Percentiles rank a stretch among this genome's conserved stretches.
These are phyloP conservation scores for Beauveria caledonica DNA, from an alignment of 2,329 filamentous ascomycete genomes.

Conservation along the genomic window DNA sequence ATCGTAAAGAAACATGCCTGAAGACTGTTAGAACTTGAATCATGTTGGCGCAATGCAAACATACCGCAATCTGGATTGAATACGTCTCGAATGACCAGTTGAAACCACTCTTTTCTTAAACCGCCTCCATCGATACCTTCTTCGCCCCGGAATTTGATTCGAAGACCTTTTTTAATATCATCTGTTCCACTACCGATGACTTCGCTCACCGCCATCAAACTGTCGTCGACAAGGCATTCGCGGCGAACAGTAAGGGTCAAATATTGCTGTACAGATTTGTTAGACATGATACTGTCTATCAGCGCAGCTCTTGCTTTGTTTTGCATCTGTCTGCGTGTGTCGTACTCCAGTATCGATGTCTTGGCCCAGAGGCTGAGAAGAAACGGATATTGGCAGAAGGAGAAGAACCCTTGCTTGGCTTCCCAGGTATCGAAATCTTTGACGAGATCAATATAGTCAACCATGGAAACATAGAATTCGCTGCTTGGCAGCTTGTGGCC, in stretches of 20 bases:
- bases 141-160: conserved; percentile 79
- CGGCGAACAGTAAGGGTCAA: conserved; percentile 69
- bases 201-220: conserved; percentile 74
- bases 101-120: conserved; percentile 88
- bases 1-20: conserved; percentile 87
- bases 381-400: conserved; percentile 89
- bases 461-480: conserved; percentile 78
- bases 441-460: conserved; percentile 80
- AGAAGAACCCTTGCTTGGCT: conserved; percentile 61
- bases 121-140: conserved; percentile 89
- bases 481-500: conserved; percentile 69
- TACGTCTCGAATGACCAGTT: conserved; percentile 78
- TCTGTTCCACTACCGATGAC: conserved; percentile 72
- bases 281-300: conserved; percentile 77
- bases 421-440: conserved; percentile 88
- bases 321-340: conserved; percentile 83
- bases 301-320: conserved; percentile 82
- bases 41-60: conserved; percentile 20
- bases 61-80: conserved; percentile 84
- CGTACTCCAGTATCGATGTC: conserved; percentile 81
- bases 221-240: conserved; percentile 84
- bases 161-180: conserved; percentile 83
- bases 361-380: conserved; percentile 89
- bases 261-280: conserved; percentile 66
- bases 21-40: conserved; percentile 11